Base-by-base conservation (phyloP, 2,329 filamentous ascomycete species). In the Clarireedia homoeocarpa region DNA sequence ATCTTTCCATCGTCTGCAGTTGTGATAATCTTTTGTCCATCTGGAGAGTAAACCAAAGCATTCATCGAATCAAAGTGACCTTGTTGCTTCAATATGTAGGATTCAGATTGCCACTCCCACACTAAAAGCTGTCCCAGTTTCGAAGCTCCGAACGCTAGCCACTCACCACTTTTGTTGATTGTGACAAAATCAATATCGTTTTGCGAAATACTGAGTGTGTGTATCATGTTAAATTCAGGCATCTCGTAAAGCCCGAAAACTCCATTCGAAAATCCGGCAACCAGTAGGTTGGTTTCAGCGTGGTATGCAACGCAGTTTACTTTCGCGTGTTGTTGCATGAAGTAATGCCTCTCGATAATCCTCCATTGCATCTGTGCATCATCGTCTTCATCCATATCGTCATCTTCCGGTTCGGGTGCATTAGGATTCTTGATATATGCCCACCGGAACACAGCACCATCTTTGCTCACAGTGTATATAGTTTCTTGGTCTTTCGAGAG, bases 101-200 rank as follows among this genome's bases (percentile, higher is more conserved):
- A 97, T 72, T 99, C 95, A 0, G 94, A 99, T 70, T 97, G 92
- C 91, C 95, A 99, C 71, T 99, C 94, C 94, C 94, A 99, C 4
- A 99, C 94, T 4, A 99, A 75, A n/a, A 99, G 77, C 69, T 99
- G 94, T 0, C 95, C 95, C 5, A 96, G 79, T 66, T 95, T 95
- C 2, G 94, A 95, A 0, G 95, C 94, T 14, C 92, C 94, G 70
- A 99, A 96, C 0, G 95, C 95, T 23, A 99, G 76, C 94, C 94
- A 99, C 74, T 97, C 92, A 52, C 94, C 94, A 34, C 86, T 89
- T 70, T 89, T 88, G 74, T 97, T 99, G 68, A 96, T 90, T 0
- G 91, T 89, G 55, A 97, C 89, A 66, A 88, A 91, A 69, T 97
- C 92, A 60, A 99, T 96, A 63, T 95, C 89, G 66, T 94, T 96